phyloP scores from a whole-genome alignment of 805 yeast genomes.

The Pichia occidentalis region DNA sequence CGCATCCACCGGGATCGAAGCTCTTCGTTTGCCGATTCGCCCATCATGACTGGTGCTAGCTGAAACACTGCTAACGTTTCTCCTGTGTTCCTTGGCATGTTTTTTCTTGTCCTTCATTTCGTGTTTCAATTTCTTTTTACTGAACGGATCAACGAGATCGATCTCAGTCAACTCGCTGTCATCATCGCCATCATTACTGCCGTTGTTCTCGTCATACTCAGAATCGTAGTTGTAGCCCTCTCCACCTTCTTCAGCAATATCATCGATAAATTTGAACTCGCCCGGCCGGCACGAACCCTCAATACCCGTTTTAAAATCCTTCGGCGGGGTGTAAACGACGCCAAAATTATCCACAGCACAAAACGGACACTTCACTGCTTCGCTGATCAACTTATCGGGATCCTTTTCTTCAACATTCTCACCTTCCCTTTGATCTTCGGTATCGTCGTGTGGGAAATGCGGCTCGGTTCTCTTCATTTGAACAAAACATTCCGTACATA shows the following conservation, averaged over 20 bases:
- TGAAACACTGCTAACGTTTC: not conserved
- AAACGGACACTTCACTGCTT: conserved; percentile 87
- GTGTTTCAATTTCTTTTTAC: not conserved
- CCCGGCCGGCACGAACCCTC: conserved; percentile 45
- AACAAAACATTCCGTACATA: conserved; percentile 95
- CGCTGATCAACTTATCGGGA: conserved; percentile 69
- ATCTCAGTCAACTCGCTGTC: conserved; percentile 4
- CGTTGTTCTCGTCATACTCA: conserved; percentile 18
- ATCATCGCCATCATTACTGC: conserved; percentile 6
- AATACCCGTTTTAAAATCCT: conserved; percentile 46
- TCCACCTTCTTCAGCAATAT: conserved; percentile 22
- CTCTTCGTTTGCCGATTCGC: conserved; percentile 33
- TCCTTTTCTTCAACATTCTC: conserved; percentile 22
- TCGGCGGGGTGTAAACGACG: conserved; percentile 67
- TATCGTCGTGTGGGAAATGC: conserved; percentile 81
- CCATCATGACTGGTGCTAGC: not conserved
- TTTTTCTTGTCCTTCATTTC: not conserved
- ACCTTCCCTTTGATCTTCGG: conserved; percentile 18
- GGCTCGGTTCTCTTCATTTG: conserved; percentile 90
- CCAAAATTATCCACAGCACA: conserved; percentile 88
- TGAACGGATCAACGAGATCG: conserved; percentile 10
- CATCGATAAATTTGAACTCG: conserved; percentile 25
- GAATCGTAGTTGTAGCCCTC: conserved; percentile 8
- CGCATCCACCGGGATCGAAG: conserved; percentile 59
- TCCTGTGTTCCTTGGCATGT: no score